Evolutionary conservation across 2,329 filamentous ascomycete species (phyloP), one percentile per base, ranked within the genome.

Genomic region (Curvularia spicifera): DNA sequence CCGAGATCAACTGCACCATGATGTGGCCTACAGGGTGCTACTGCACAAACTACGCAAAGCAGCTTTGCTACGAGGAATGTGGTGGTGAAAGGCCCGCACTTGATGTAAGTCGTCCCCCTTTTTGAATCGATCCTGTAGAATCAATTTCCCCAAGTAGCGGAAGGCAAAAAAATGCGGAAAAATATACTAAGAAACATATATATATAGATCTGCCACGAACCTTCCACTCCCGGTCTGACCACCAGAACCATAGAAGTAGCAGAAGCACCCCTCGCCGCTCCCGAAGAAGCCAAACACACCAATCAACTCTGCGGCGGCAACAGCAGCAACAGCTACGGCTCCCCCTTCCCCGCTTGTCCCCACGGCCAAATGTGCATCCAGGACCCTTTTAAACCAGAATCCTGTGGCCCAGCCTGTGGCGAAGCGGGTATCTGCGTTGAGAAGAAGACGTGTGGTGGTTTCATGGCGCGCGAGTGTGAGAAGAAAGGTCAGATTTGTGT

Each of bases 381-480:
- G 7, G 71, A 77, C 42, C 76, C 74, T 8, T 67, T 63, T 46
- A 60, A 53, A 35, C 49, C 62, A 8, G 69, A 67, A 4, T 77
- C 75, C 26, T 78, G 75, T 53, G 76, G 75, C 2, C 69, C 72
- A 0, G 70, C 59, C 6, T 76, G 73, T 55, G 76, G 76, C 52
- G 64, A 58, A 2, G 43, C 59, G 0, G 76, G 76, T 24, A 73
- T 78, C 9, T 78, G 76, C 40, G 74, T 76, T 13, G 60, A 69
- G 48, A 65, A 74, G 7, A 67, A 68, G 53, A 37, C 73, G 46
- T 82, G 80, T 59, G 79, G 79, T 26, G 80, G 80, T 0, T 75
- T 82, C 51, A 75, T 72, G 0, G 78, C 72, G 1, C 65, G 74
- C 20, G 29, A 2, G 2, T 82, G 80, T 58, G 56, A 66, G 5